Conservation (phyloP, 768 basidiomycete species). For the Termitomyces sp. region DNA sequence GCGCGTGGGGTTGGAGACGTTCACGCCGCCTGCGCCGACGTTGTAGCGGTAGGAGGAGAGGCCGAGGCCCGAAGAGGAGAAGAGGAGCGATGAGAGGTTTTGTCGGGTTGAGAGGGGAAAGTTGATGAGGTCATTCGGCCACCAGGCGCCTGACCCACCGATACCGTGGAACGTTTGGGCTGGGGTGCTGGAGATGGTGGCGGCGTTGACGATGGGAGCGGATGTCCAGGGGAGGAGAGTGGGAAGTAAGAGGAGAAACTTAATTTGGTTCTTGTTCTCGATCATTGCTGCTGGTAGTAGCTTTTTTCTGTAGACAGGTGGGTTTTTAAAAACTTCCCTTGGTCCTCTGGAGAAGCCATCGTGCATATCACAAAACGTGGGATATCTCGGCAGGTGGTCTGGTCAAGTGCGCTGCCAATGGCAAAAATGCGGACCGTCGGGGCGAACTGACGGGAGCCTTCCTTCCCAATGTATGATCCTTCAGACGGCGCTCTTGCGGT, state of each 20-base stretch:
- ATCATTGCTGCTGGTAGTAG: slow-evolving; percentile 2
- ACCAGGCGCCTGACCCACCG: slow-evolving; percentile 43
- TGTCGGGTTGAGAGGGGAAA: slow-evolving; percentile 34
- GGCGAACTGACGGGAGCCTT: background rate
- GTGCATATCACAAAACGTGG: background rate
- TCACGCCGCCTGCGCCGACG: slow-evolving; percentile 36
- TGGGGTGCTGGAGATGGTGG: slow-evolving; percentile 21
- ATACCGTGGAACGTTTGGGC: slow-evolving; percentile 33
- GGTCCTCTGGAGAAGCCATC: background rate
- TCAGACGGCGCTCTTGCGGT: background rate
- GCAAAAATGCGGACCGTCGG: slow-evolving; percentile 7
- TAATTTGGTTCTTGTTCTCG: background rate
- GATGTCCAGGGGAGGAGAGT: background rate
- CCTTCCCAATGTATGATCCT: background rate
- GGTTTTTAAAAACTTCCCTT: background rate
- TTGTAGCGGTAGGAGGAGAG: slow-evolving; percentile 38
- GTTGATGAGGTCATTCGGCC: slow-evolving; percentile 35
- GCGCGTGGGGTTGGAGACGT: slow-evolving; percentile 30
- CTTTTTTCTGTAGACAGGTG: background rate
- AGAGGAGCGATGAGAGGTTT: slow-evolving; percentile 34
- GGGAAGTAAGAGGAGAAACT: background rate
- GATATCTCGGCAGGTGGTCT: slow-evolving; percentile 4
- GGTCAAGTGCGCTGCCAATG: slow-evolving; percentile 9
- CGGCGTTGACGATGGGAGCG: slow-evolving; percentile 6
- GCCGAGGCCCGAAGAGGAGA: slow-evolving; percentile 31